Evolutionary conservation across 441 rosid species (phyloP).

Genomic region (Erodium moschatum): DNA sequence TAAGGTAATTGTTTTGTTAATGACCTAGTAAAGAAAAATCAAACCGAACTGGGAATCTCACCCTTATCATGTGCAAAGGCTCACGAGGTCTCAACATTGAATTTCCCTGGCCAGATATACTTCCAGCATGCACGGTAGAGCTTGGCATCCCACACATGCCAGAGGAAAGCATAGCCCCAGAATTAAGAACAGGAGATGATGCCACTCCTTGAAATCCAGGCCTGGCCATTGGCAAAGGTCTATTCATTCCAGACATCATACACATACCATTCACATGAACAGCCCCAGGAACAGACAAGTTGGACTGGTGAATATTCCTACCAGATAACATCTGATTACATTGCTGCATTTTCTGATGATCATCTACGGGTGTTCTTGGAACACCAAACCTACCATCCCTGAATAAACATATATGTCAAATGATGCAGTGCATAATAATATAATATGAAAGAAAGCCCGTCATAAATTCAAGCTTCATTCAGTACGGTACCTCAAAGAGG

Average conservation of each 20-base stretch:
- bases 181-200: slow-evolving; percentile 59
- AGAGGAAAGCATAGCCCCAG: slow-evolving; percentile 21
- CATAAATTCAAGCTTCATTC: slow-evolving; percentile 19
- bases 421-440: slow-evolving; percentile 14
- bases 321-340: slow-evolving; percentile 58
- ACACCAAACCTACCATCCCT: slow-evolving; percentile 76
- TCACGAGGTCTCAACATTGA: slow-evolving; percentile 76
- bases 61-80: slow-evolving; percentile 65
- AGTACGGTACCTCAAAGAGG: slow-evolving; percentile 52
- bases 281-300: slow-evolving; percentile 58
- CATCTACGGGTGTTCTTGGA: slow-evolving; percentile 70
- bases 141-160: slow-evolving; percentile 55
- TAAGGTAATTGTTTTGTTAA: not conserved
- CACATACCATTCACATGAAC: slow-evolving; percentile 62
- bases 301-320: slow-evolving; percentile 69
- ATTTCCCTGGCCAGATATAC: slow-evolving; percentile 61
- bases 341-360: slow-evolving; percentile 74
- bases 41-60: slow-evolving; percentile 25
- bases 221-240: slow-evolving; percentile 68
- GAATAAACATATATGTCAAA: slow-evolving; percentile 18
- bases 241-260: slow-evolving; percentile 53
- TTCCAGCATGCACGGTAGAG: slow-evolving; percentile 58
- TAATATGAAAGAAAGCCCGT: slow-evolving; percentile 15
- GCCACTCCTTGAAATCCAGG: slow-evolving; percentile 74
- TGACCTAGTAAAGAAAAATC: not conserved